A percentile compares a stretch with the other conserved stretches of the same genome.
Evolutionary conservation across 2,329 filamentous ascomycete species (phyloP).

Genomic region (Apiospora koreana): DNA sequence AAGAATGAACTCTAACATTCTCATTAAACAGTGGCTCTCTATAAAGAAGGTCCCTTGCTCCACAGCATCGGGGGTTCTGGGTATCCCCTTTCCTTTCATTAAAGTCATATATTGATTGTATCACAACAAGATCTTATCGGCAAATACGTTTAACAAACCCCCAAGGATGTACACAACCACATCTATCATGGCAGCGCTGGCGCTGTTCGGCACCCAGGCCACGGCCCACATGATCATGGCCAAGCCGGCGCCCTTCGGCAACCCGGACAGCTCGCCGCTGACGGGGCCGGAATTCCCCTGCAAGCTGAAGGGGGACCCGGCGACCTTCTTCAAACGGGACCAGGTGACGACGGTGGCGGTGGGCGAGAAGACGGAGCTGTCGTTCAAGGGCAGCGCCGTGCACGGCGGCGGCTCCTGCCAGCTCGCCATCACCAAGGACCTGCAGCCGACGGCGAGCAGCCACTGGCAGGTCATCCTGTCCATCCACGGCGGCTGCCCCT

Average conservation of each 20-base stretch:
- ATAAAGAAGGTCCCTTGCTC: neutral
- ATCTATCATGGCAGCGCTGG: neutral
- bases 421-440: constrained; percentile 67
- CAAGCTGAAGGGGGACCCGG: constrained; percentile 46
- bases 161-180: neutral
- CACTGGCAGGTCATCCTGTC: constrained; percentile 73
- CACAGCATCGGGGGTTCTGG: neutral
- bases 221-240: constrained; percentile 67
- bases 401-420: constrained; percentile 78
- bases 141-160: neutral
- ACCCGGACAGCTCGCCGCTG: constrained; percentile 59
- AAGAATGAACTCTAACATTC: neutral
- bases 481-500: constrained; percentile 68
- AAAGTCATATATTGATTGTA: neutral
- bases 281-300: constrained; percentile 63
- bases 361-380: constrained; percentile 46
- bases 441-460: constrained; percentile 32
- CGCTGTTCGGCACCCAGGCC: constrained; percentile 24
- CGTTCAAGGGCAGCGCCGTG: constrained; percentile 60
- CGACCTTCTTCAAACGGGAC: constrained; percentile 27
- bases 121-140: neutral
- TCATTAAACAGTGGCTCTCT: neutral
- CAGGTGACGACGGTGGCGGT: constrained; percentile 43
- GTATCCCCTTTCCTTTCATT: neutral
- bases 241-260: constrained; percentile 55